A percentile compares a stretch with the other conserved stretches of the same genome.
phyloP scores from a whole-genome alignment of 768 basidiomycete genomes.

The Rhizopogon vesiculosus region DNA sequence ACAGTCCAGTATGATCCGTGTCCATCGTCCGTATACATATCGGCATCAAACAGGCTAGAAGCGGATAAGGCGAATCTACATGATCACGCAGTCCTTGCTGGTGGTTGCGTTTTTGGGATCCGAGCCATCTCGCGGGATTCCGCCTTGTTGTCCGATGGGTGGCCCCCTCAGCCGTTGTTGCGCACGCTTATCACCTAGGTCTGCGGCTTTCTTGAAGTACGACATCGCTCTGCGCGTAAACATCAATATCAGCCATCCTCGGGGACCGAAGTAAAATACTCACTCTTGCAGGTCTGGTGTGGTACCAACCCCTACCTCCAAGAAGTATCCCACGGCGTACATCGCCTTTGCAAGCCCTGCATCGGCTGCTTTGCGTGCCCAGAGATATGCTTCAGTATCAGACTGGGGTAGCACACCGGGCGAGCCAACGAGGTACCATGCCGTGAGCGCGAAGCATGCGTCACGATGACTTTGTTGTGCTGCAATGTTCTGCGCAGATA shows the following conservation, averaged over 20 bases:
- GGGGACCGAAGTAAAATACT: constrained; percentile 23
- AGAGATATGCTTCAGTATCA: constrained; percentile 96
- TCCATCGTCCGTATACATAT: constrained; percentile 1
- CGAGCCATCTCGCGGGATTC: constrained; percentile 52
- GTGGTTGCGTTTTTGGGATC: constrained; percentile 49
- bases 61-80: constrained; percentile 38
- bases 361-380: constrained; percentile 96
- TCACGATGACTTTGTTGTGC: constrained; percentile 97
- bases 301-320: constrained; percentile 91
- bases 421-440: constrained; percentile 99
- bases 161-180: constrained; percentile 71
- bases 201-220: constrained; percentile 90
- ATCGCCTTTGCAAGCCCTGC: constrained; percentile 90
- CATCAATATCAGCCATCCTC: background rate
- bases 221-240: constrained; percentile 48
- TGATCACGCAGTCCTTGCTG: constrained; percentile 84
- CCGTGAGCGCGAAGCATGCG: constrained; percentile 96
- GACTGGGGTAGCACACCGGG: constrained; percentile 97
- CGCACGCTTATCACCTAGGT: constrained; percentile 92
- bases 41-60: background rate
- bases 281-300: constrained; percentile 61
- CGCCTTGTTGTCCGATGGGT: constrained; percentile 51
- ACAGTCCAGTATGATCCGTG: background rate
- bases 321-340: constrained; percentile 97
- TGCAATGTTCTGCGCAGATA: constrained; percentile 75